A percentile compares a stretch with the other conserved stretches of the same genome.
Evolutionary conservation across 306 rosid species (phyloP).

Genomic region (Dalbergia cultrata): DNA sequence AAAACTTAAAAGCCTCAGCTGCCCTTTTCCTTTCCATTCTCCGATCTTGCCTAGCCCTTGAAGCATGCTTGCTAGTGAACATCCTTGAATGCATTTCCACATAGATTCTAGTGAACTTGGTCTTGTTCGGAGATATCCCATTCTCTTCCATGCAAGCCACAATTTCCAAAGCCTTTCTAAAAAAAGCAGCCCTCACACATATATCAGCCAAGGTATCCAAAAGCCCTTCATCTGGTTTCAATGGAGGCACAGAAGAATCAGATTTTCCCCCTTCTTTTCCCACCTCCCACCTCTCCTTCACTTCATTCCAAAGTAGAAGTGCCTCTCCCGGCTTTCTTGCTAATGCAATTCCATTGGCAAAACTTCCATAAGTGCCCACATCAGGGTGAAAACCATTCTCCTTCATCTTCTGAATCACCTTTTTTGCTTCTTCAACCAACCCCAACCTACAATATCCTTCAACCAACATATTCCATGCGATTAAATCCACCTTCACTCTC

Average conservation of each 20-base stretch:
- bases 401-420: conserved; percentile 77
- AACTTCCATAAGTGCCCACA: conserved; percentile 87
- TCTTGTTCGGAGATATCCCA: conserved; percentile 92
- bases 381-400: conserved; percentile 79
- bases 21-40: conserved; percentile 93
- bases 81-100: conserved; percentile 99
- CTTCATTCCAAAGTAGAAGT: conserved; percentile 92
- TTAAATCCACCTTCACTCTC: conserved; percentile 79
- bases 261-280: conserved; percentile 49
- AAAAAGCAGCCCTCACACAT: conserved; percentile 96
- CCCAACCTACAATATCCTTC: conserved; percentile 94
- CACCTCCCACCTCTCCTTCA: conserved; percentile 79
- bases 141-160: conserved; percentile 99
- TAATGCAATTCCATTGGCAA: conserved; percentile 80
- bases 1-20: conserved; percentile 98
- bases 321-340: conserved; percentile 98
- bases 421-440: conserved; percentile 83
- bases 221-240: conserved; percentile 93
- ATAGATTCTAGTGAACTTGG: conserved; percentile 88
- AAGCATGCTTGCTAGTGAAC: conserved; percentile 98
- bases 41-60: conserved; percentile 89
- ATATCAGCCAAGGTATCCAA: conserved; percentile 91
- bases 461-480: conserved; percentile 96
- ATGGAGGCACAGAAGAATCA: conserved; percentile 64
- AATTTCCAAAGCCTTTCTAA: conserved; percentile 87